Conservation (phyloP, 2,329 filamentous ascomycete genomes). For the Venturia oleaginea region DNA sequence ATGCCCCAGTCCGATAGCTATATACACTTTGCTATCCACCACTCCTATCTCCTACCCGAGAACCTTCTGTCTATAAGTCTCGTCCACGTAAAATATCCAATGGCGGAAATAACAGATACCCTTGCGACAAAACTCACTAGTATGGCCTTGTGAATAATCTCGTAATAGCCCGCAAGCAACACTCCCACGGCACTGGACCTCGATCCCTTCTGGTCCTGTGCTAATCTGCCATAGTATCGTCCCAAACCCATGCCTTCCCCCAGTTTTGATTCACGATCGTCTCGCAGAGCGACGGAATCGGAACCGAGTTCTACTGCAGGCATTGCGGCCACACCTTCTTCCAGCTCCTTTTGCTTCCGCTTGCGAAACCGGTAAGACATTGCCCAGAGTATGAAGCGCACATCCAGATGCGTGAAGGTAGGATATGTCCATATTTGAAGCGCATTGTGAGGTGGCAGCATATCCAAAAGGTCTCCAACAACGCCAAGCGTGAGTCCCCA, state of each 20-base stretch:
- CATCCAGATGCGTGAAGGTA: constrained; percentile 55
- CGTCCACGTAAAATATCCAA: constrained; percentile 4
- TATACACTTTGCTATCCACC: neutral
- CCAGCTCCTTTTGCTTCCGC: constrained; percentile 26
- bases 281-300: constrained; percentile 20
- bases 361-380: constrained; percentile 16
- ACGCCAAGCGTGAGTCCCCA: constrained; percentile 63
- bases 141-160: constrained; percentile 40
- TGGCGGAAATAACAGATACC: constrained; percentile 16
- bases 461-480: constrained; percentile 57
- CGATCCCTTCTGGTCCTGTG: constrained; percentile 29
- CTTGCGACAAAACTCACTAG: constrained; percentile 27
- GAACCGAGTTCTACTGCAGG: constrained; percentile 20
- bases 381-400: constrained; percentile 50
- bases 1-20: too few relatives aligned
- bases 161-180: constrained; percentile 45
- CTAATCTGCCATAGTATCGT: constrained; percentile 26
- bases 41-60: neutral
- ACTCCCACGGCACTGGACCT: constrained; percentile 35
- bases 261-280: constrained; percentile 9
- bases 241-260: constrained; percentile 35
- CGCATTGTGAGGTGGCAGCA: constrained; percentile 54
- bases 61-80: neutral
- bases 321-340: constrained; percentile 13
- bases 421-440: constrained; percentile 58